These are phyloP conservation scores for Schizonepeta tenuifolia DNA, from an alignment of 257 asterid species.

Conservation along the genomic window DNA sequence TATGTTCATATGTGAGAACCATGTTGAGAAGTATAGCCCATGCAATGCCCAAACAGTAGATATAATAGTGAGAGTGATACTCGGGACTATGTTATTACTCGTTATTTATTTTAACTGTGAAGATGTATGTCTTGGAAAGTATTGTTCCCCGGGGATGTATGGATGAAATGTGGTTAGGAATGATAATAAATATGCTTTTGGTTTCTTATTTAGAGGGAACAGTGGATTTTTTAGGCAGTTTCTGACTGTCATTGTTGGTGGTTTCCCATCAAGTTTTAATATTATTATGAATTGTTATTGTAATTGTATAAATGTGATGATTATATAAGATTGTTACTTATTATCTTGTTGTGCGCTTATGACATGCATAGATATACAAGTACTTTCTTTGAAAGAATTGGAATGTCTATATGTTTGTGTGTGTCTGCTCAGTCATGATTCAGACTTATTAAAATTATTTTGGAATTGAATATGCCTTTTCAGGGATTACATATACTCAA, in stretches of 20 bases:
- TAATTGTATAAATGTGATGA: not conserved
- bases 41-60: not conserved
- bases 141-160: conserved; percentile 9
- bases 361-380: not conserved
- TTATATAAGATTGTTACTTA: not conserved
- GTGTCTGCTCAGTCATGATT: not conserved
- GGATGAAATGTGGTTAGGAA: not conserved
- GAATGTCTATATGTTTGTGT: not conserved
- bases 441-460: not conserved
- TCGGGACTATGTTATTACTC: not conserved
- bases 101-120: not conserved
- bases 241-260: not conserved
- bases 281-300: not conserved
- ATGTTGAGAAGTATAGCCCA: not conserved
- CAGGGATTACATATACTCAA: not conserved
- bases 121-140: not conserved
- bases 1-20: not conserved
- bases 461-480: not conserved
- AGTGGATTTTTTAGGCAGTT: not conserved
- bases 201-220: not conserved
- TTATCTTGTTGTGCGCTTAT: not conserved
- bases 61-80: not conserved
- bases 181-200: conserved; percentile 4
- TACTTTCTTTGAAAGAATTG: not conserved
- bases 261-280: not conserved